Evolutionary conservation across 345 rosid genomes (phyloP), one percentile per base, ranked within the genome.

Genomic region (Carallia pectinifolia): DNA sequence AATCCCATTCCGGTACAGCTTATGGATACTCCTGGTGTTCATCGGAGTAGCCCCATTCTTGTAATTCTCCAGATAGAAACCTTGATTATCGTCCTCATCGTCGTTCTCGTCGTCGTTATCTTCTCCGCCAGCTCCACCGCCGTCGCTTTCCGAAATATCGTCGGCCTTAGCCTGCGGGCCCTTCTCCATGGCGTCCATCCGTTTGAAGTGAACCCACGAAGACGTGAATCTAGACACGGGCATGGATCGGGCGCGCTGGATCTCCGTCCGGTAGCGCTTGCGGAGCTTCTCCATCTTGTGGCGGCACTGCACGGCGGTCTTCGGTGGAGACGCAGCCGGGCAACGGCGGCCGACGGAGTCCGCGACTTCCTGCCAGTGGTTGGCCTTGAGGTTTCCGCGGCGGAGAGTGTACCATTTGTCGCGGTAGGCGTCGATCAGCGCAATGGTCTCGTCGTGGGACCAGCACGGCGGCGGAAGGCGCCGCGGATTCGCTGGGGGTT

Each of bases 251-350:
- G 96, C 91, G 6, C 98, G 76, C 83, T 91, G 97, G 74, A 91
- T 88, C 91, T 94, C 96, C 1, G 94, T 84, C 0, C 97, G 85
- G 62, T 94, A 91, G 54, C 97, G 87, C 71, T 94, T 87, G 18
- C 98, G 84, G 2, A 94, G 93, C 81, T 94, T 94, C 90, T 94
- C 98, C 98, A 94, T 94, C 90, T 94, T 94, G 73, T 94, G 98
- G 3, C 97, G 90, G 73, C 98, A 94, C 85, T 94, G 98, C 55
- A 94, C 91, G 44, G 95, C 88, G 0, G 93, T 94, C 78, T 94
- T 94, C 58, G 86, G 71, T 33, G 85, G 91, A 9, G 85, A 71
- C 12, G 85, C 92, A 6, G 75, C 72, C 23, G 97, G 96, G 44
- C 97, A 94, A 16, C 82, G 79, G 13, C 44, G 74, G 2, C 80